phyloP scores from a whole-genome alignment of 2,329 filamentous ascomycete genomes.

The Pyrenochaeta sp. region DNA sequence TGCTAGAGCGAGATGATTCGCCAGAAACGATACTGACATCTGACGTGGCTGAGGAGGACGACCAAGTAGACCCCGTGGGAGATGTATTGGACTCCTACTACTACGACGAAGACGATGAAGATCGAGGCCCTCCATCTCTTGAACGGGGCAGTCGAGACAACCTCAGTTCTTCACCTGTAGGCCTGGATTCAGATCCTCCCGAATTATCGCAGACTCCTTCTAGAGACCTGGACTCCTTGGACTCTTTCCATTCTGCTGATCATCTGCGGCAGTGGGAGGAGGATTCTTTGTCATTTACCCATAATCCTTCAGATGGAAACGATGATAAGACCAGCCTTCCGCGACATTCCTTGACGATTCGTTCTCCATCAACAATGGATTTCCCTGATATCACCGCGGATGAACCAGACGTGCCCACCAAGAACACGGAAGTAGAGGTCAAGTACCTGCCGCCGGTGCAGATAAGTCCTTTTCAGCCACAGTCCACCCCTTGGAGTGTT shows the following conservation, averaged over 20 bases:
- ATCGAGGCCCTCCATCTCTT: conserved; percentile 18
- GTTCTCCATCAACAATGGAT: conserved; percentile 13
- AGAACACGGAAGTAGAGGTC: no score
- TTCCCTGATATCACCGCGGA: conserved; percentile 9
- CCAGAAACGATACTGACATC: conserved; percentile 36
- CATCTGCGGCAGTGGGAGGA: conserved; percentile 29
- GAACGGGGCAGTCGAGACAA: conserved; percentile 10
- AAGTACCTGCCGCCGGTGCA: conserved; percentile 19
- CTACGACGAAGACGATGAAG: conserved; percentile 56
- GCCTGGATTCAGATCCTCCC: conserved; percentile 30
- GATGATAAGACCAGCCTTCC: conserved; percentile 7
- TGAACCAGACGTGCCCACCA: no score
- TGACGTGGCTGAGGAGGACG: conserved; percentile 34
- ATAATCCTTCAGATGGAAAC: conserved; percentile 12
- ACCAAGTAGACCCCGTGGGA: conserved; percentile 63
- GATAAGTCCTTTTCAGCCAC: conserved; percentile 22
- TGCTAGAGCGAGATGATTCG: conserved; percentile 37
- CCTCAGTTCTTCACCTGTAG: conserved; percentile 25
- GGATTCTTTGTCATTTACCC: conserved; percentile 8
- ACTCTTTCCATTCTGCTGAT: conserved; percentile 33
- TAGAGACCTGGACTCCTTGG: conserved; percentile 31
- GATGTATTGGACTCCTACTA: conserved; percentile 69
- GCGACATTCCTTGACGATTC: conserved; percentile 22
- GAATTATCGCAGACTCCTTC: conserved; percentile 39
- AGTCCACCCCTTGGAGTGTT: conserved; percentile 20